Conservation (phyloP, 192 early-diverging fungal genomes). For the Coemansia sp. region DNA sequence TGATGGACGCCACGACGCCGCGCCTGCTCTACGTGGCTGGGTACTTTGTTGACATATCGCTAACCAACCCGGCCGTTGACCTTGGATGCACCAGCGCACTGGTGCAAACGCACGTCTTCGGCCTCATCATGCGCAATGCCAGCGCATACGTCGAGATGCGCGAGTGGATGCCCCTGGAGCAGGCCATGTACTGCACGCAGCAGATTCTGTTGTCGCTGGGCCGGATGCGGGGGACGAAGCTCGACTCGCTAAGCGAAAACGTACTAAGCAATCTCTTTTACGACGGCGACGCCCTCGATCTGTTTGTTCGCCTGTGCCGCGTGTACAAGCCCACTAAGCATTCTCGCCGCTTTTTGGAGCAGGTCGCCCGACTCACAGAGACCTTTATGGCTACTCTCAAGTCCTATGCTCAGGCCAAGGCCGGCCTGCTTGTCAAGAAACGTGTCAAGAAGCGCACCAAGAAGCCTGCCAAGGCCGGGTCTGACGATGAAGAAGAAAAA, state of each 20-base stretch:
- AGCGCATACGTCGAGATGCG: constrained; percentile 43
- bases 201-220: constrained; percentile 34
- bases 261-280: constrained; percentile 51
- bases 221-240: constrained; percentile 42
- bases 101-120: constrained; percentile 40
- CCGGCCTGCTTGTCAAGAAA: constrained; percentile 29
- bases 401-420: constrained; percentile 24
- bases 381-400: constrained; percentile 37
- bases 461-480: neutral
- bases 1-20: constrained; percentile 21
- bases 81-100: constrained; percentile 35
- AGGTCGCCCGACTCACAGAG: constrained; percentile 34
- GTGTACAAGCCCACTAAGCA: constrained; percentile 35
- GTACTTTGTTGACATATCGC: constrained; percentile 50
- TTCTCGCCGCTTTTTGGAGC: constrained; percentile 31
- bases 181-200: constrained; percentile 52
- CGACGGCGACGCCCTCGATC: constrained; percentile 47
- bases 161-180: constrained; percentile 30
- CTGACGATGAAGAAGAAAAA: neutral
- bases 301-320: constrained; percentile 47
- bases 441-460: constrained; percentile 18
- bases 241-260: constrained; percentile 36
- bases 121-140: constrained; percentile 36
- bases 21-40: constrained; percentile 41
- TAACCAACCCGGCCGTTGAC: constrained; percentile 47